Evolutionary conservation across 2,329 filamentous ascomycete genomes (phyloP).

Genomic region (Calcarisporium arbuscula): DNA sequence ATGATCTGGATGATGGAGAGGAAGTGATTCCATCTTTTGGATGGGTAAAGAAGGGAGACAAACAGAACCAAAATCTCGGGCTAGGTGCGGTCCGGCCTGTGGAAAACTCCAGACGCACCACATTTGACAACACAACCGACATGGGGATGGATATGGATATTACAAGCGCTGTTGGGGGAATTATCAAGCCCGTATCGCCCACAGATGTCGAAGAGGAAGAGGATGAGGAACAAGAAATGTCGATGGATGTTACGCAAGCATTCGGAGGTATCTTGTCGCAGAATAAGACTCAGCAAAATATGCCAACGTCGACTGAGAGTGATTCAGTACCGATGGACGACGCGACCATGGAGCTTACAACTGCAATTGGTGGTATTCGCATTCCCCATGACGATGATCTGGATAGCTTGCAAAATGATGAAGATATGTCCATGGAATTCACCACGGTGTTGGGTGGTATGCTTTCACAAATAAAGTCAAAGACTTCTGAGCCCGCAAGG

Average conservation of each 20-base stretch:
- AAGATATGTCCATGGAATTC: conserved; percentile 74
- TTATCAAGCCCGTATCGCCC: conserved; percentile 31
- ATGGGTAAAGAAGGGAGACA: conserved; percentile 55
- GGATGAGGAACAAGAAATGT: conserved; percentile 61
- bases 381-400: conserved; percentile 23
- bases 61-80: conserved; percentile 37
- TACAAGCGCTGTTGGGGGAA: conserved; percentile 49
- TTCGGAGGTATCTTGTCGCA: conserved; percentile 70
- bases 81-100: too few species aligned
- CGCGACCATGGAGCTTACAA: conserved; percentile 73
- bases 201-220: conserved; percentile 34
- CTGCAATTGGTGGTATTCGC: conserved; percentile 66
- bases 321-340: conserved; percentile 36
- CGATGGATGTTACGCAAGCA: conserved; percentile 87
- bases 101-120: conserved; percentile 31
- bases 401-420: conserved; percentile 32
- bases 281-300: conserved; percentile 6
- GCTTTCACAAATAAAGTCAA: conserved; percentile 26
- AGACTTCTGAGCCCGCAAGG: conserved; percentile 15
- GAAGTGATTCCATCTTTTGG: conserved; percentile 72
- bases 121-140: conserved; percentile 28
- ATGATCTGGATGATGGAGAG: conserved; percentile 56
- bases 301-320: conserved; percentile 15
- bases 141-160: conserved; percentile 51
- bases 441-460: conserved; percentile 59